Conservation (phyloP, 192 early-diverging fungal genomes). For the Rhizophagus clarus region DNA sequence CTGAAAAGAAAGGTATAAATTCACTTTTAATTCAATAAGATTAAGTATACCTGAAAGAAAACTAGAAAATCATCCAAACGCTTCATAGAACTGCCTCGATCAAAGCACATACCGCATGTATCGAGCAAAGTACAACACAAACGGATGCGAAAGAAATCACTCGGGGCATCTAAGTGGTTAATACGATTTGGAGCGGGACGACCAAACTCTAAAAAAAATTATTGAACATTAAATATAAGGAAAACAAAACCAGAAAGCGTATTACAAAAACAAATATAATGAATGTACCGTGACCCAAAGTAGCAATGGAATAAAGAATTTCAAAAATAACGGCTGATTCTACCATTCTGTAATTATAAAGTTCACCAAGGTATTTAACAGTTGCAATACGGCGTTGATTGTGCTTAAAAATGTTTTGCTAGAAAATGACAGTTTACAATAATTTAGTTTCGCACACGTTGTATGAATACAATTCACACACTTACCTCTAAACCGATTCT, state of each 20-base stretch:
- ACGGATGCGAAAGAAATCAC: conserved; percentile 93
- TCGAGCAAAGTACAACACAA: conserved; percentile 85
- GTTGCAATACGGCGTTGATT: conserved; percentile 88
- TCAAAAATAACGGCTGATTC: conserved; percentile 80
- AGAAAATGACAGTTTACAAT: background rate
- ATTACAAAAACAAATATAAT: background rate
- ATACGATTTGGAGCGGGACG: conserved; percentile 55
- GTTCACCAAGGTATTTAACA: conserved; percentile 85
- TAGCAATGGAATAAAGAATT: conserved; percentile 80
- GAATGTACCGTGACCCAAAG: conserved; percentile 77
- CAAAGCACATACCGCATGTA: conserved; percentile 84
- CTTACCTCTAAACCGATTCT: conserved; percentile 81
- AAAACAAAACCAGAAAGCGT: background rate
- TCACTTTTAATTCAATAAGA: background rate
- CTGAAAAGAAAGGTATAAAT: background rate
- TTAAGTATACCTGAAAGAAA: conserved; percentile 70
- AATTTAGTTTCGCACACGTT: background rate
- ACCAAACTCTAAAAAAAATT: conserved; percentile 45
- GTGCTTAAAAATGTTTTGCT: conserved; percentile 87
- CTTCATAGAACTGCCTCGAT: conserved; percentile 62
- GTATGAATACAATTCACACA: background rate
- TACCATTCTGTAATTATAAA: conserved; percentile 89
- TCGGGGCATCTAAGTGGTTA: conserved; percentile 72
- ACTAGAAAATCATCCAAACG: conserved; percentile 75
- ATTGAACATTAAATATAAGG: background rate